Evolutionary conservation across 2,329 filamentous ascomycete species (phyloP).

Genomic region (Aspergillus sp.): DNA sequence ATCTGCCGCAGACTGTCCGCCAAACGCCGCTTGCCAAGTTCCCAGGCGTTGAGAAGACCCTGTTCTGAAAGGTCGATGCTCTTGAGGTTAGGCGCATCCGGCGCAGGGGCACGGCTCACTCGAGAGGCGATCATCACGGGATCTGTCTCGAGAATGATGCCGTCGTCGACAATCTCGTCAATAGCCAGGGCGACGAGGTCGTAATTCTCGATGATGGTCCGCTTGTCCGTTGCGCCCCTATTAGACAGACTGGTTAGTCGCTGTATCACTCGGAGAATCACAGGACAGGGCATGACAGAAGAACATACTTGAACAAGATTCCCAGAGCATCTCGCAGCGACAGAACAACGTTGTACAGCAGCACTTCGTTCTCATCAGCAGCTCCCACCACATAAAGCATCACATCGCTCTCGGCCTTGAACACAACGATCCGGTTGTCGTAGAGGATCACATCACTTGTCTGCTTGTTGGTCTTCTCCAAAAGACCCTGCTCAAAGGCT

Average conservation of each 20-base stretch:
- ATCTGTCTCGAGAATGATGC: conserved; percentile 96
- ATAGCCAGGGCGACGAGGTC: conserved; percentile 91
- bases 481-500: conserved; percentile 90
- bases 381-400: conserved; percentile 94
- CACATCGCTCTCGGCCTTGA: conserved; percentile 96
- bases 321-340: conserved; percentile 88
- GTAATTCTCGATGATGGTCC: conserved; percentile 98
- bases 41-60: conserved; percentile 88
- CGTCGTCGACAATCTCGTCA: conserved; percentile 93
- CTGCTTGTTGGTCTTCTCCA: conserved; percentile 95
- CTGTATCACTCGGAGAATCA: neutral
- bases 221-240: conserved; percentile 94
- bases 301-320: conserved; percentile 80
- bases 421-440: conserved; percentile 93
- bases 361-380: conserved; percentile 92
- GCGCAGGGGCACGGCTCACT: conserved; percentile 85
- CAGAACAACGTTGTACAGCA: conserved; percentile 91
- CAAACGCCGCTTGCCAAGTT: conserved; percentile 88
- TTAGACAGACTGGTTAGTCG: conserved; percentile 16
- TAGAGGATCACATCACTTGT: conserved; percentile 95
- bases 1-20: conserved; percentile 79
- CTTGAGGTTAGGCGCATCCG: conserved; percentile 84
- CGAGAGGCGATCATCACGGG: conserved; percentile 89
- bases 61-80: conserved; percentile 95
- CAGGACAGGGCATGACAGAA: neutral